Percentiles rank a stretch among this genome's conserved stretches.
Evolutionary conservation across 2,329 filamentous ascomycete species (phyloP).

Genomic region (Basipetospora sp.): DNA sequence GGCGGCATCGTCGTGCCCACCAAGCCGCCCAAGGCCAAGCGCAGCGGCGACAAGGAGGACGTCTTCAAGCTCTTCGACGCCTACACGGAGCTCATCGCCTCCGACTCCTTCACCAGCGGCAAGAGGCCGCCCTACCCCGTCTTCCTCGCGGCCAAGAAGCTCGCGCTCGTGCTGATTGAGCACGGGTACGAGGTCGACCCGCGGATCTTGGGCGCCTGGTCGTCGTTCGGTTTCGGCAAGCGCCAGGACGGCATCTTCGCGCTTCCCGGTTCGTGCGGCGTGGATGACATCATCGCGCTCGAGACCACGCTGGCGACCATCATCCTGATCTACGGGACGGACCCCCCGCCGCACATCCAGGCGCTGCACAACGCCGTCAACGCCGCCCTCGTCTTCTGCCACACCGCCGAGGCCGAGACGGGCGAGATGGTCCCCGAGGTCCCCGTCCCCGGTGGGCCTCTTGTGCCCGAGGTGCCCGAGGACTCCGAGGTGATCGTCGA

Average conservation of each 20-base stretch:
- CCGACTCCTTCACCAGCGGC: not conserved
- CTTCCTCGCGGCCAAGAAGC: slow-evolving; percentile 5
- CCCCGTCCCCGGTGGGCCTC: slow-evolving; percentile 16
- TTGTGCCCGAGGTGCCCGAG: slow-evolving; percentile 10
- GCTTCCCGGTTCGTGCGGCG: slow-evolving; percentile 8
- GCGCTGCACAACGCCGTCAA: slow-evolving; percentile 10
- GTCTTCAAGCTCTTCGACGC: not conserved
- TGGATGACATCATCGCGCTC: slow-evolving; percentile 10
- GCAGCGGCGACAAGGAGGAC: not conserved
- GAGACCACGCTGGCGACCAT: slow-evolving; percentile 10
- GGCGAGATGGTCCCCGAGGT: slow-evolving; percentile 18
- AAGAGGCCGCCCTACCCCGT: slow-evolving; percentile 2
- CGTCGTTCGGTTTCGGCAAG: not conserved
- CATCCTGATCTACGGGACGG: slow-evolving; percentile 8
- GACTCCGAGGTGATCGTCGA: not conserved
- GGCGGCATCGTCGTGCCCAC: slow-evolving; percentile 1
- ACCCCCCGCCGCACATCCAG: slow-evolving; percentile 9
- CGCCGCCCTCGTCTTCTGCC: slow-evolving; percentile 10
- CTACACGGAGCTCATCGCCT: slow-evolving; percentile 1
- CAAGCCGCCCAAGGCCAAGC: not conserved
- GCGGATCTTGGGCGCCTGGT: slow-evolving; percentile 5
- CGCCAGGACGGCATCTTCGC: slow-evolving; percentile 10
- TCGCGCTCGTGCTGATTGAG: slow-evolving; percentile 8
- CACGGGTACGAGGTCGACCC: slow-evolving; percentile 8
- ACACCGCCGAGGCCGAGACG: slow-evolving; percentile 14